Conservation (phyloP, 2,329 filamentous ascomycete genomes). For the Aspergillus calidoustus region DNA sequence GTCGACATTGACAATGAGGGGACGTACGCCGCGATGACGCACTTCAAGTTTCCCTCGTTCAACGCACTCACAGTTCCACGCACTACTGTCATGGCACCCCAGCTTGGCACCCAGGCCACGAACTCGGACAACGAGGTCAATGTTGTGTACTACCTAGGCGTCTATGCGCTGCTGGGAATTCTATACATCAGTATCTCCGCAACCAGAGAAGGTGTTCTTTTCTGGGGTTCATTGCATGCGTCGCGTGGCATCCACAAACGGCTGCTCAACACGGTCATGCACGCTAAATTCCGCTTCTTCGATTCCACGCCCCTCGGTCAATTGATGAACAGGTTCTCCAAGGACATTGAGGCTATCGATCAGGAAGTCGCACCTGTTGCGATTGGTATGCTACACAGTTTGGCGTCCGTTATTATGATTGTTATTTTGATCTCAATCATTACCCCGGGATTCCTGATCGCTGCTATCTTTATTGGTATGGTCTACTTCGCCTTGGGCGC, state of each 20-base stretch:
- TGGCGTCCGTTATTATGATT: constrained; percentile 77
- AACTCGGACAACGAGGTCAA: constrained; percentile 62
- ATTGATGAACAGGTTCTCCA: constrained; percentile 98
- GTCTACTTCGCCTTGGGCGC: constrained; percentile 82
- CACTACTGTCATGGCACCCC: constrained; percentile 36
- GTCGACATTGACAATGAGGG: constrained; percentile 36
- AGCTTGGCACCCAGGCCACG: constrained; percentile 31
- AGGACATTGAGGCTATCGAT: constrained; percentile 92
- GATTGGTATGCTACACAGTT: constrained; percentile 71
- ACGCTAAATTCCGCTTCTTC: constrained; percentile 97
- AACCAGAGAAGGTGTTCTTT: constrained; percentile 82
- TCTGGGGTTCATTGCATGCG: constrained; percentile 87
- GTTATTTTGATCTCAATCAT: constrained; percentile 84
- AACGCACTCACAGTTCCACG: constrained; percentile 43
- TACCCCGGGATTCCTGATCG: constrained; percentile 87
- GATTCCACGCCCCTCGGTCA: constrained; percentile 94
- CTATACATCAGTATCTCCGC: constrained; percentile 81
- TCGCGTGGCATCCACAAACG: constrained; percentile 81
- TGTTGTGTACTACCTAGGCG: constrained; percentile 77
- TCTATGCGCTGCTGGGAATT: constrained; percentile 81
- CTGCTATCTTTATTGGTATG: constrained; percentile 79
- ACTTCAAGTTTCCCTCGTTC: constrained; percentile 43
- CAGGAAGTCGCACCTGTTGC: constrained; percentile 94
- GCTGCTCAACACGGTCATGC: constrained; percentile 77
- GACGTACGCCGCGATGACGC: constrained; percentile 47